phyloP scores from a whole-genome alignment of 192 early-diverging fungal species.

The Backusella macrospora region DNA sequence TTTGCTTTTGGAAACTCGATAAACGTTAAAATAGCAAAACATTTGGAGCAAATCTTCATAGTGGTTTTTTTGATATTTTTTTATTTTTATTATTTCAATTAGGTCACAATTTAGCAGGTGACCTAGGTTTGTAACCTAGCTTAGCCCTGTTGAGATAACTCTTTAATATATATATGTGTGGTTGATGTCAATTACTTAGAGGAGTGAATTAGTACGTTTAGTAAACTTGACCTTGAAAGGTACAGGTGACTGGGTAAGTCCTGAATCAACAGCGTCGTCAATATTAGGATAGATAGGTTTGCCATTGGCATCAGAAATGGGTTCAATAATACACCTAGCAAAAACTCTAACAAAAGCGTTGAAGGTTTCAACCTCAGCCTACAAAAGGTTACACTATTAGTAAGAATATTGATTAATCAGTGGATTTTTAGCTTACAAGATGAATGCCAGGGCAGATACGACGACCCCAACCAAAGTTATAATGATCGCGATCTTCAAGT shows the following conservation, averaged over 20 bases:
- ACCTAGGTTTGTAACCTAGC: no score
- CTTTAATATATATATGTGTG: not conserved
- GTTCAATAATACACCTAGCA: conserved; percentile 18
- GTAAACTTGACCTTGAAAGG: conserved; percentile 8
- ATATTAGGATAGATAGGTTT: conserved; percentile 2
- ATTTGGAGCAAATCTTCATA: no score
- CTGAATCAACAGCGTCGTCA: not conserved
- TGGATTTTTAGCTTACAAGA: not conserved
- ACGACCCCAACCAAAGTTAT: conserved; percentile 26
- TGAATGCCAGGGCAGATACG: conserved; percentile 21
- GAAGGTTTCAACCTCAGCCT: conserved; percentile 19
- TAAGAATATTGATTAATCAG: not conserved
- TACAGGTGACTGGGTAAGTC: not conserved
- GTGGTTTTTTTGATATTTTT: no score
- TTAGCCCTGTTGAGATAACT: no score
- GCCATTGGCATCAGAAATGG: not conserved
- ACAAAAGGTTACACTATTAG: no score
- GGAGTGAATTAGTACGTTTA: conserved; percentile 3
- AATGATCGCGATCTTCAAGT: conserved; percentile 25
- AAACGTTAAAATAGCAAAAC: no score
- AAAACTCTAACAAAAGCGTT: conserved; percentile 4
- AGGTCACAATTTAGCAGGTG: no score
- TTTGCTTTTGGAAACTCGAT: no score
- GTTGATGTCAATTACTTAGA: not conserved
- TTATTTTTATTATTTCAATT: no score